Evolutionary conservation across 768 basidiomycete genomes (phyloP), one percentile per base, ranked within the genome.

Genomic region (Xanthoconium stramineum): DNA sequence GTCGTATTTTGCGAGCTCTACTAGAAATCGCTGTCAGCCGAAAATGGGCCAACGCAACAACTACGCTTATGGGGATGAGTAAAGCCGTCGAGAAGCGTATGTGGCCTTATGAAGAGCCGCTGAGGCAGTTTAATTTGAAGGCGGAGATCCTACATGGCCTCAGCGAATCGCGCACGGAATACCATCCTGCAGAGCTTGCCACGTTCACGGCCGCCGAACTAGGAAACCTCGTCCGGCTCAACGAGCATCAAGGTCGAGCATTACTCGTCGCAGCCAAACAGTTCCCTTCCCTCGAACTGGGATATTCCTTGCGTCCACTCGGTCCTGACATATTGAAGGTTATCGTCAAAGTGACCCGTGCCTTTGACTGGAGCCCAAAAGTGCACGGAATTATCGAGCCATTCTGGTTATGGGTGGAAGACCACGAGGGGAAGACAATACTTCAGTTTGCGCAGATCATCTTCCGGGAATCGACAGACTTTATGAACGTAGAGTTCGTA

Each of bases 381-480:
- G 63, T 86, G 3, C 94, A 97, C 63, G 89, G 88, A 0, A 76
- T 74, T 12, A 75, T 77, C 2, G 93, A 98, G 69, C 88, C 92
- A 2, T 98, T 98, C 73, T 98, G 92, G 87, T 71, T 99, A 32
- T 98, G 97, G 97, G 75, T 97, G 3, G 94, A 98, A 73, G 93
- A 95, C 64, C 79, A 86, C 37, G 81, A 88, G 35, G 88, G 85
- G n/a, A 60, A 80, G n/a, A 80, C 80, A 37, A 95, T 98, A 64
- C 80, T 94, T 12, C 94, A 96, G 66, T 79, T 89, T 51, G 76
- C 85, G 1, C 85, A 89, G 63, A 72, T 95, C 28, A 63, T 85
- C 35, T 82, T 98, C 58, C 86, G 88, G 43, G 81, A 83, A 58
- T 78, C 80, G 17, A 90, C 88, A 1, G 73, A 79, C 0, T 47